These are phyloP conservation scores for Cyclaneusma minus DNA, from an alignment of 2,329 filamentous ascomycete species.

Conservation along the genomic window DNA sequence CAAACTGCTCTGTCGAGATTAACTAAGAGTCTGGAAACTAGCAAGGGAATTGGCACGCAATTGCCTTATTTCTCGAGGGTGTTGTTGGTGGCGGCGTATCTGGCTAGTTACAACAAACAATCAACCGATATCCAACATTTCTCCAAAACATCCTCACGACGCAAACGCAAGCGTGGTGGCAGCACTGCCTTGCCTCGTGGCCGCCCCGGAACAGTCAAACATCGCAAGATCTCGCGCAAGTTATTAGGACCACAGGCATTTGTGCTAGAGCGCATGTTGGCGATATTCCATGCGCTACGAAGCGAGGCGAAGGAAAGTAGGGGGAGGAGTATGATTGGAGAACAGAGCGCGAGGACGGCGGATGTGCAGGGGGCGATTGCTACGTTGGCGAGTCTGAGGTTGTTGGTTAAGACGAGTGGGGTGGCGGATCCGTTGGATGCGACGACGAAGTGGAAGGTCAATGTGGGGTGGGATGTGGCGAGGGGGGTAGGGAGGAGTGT, in stretches of 20 bases:
- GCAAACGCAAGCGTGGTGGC: conserved; percentile 22
- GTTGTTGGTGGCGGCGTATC: conserved; percentile 61
- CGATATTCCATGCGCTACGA: conserved; percentile 57
- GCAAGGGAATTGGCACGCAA: conserved; percentile 31
- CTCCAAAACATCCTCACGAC: conserved; percentile 28
- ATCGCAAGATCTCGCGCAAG: conserved; percentile 61
- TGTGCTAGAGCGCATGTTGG: conserved; percentile 61
- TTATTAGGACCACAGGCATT: conserved; percentile 65
- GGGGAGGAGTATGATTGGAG: conserved; percentile 3
- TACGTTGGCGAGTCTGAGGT: conserved; percentile 53
- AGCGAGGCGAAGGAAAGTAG: conserved; percentile 19
- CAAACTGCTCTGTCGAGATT: not conserved
- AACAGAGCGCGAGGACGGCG: conserved; percentile 19
- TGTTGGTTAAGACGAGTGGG: conserved; percentile 50
- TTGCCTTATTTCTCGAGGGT: conserved; percentile 57
- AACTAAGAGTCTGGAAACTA: not conserved
- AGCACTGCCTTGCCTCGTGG: conserved; percentile 23
- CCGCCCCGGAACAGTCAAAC: conserved; percentile 26
- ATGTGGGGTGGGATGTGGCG: conserved; percentile 65
- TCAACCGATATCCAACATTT: conserved; percentile 62
- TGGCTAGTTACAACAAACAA: conserved; percentile 65
- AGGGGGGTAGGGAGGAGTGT: conserved; percentile 55
- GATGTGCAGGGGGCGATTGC: conserved; percentile 52
- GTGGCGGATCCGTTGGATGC: conserved; percentile 50
- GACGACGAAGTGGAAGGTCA: conserved; percentile 61